Evolutionary conservation across 208 protist species (phyloP), one percentile per base, ranked within the genome.

Genomic region (Leishmania tarentolae): DNA sequence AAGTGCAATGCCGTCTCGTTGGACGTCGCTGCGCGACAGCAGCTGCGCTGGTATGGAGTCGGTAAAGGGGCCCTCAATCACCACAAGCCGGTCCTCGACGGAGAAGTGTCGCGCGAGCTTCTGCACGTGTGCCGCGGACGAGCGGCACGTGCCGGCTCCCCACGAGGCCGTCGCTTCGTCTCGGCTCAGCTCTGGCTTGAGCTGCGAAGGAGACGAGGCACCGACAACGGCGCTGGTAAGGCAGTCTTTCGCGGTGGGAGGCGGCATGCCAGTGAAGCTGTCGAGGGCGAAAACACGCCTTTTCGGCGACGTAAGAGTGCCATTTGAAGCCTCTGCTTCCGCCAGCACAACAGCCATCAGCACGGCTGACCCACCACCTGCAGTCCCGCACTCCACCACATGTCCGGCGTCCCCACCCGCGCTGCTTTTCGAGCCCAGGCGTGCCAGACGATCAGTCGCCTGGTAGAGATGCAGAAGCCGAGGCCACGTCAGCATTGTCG

Each of bases 401-500:
- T 87, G 84, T 2, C 88, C 85, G 2, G 66, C 9, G 44, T 86
- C 82, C 7, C 65, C 61, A 56, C 31, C 37, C 37, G 15, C 11
- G 59, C 47, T 59, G 42, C 37, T 31, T 42, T 37, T 21, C n/a
- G 13, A 3, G 13, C 46, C 71, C 9, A 76, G 71, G 52, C 78
- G 74, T n/a, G 82, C 77, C 40, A 91, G 63, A 6, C 74, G 66
- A 24, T 85, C 81, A 24, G 84, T 68, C 11, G 79, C 80, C 15
- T 72, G 53, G 82, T 89, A 95, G 15, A 97, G 86, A 50, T 82
- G 75, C 50, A 93, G 83, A 3, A 97, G 86, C 6, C 94, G 88
- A 50, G 86, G 87, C 94, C 94, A 97, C 40, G 88, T 86, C 35
- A 96, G 87, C 92, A 95, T 97, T 17, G 92, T 95, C 78, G 92